Evolutionary conservation across 2,329 filamentous ascomycete genomes (phyloP).

Genomic region (Clarireedia homoeocarpa): DNA sequence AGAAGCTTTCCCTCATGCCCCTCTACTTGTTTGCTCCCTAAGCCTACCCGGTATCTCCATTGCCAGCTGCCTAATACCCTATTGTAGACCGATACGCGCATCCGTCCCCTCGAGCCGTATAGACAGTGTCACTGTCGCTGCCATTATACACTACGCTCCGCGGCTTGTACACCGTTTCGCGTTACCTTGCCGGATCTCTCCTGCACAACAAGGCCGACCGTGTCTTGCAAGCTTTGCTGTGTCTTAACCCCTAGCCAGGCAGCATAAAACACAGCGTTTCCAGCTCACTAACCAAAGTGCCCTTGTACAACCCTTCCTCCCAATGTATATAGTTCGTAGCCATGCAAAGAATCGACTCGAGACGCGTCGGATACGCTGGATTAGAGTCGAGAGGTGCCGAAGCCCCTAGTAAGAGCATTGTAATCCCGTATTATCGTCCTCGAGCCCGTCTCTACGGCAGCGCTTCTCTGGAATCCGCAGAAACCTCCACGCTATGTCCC

Average conservation of each 20-base stretch:
- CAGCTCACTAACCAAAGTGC: neutral
- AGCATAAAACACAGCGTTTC: neutral
- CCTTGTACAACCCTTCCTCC: neutral
- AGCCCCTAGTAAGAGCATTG: too few species aligned
- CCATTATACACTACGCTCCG: neutral
- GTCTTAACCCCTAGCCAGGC: neutral
- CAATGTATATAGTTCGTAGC: neutral
- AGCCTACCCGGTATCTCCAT: neutral
- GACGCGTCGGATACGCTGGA: neutral
- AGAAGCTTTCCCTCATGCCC: neutral
- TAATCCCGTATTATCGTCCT: too few species aligned
- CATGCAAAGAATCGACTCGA: neutral
- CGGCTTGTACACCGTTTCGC: neutral
- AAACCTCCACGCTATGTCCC: too few species aligned
- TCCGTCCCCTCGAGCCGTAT: too few species aligned
- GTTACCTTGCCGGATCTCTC: neutral
- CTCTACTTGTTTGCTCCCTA: neutral
- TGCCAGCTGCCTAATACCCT: neutral
- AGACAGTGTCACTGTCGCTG: neutral
- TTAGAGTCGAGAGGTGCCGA: too few species aligned
- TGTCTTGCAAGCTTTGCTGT: neutral
- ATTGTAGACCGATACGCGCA: neutral
- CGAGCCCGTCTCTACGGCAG: too few species aligned
- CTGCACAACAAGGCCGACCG: neutral
- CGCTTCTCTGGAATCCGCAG: too few species aligned